phyloP scores from a whole-genome alignment of 352 stramenopile genomes.

The Blastocystis sp. region DNA sequence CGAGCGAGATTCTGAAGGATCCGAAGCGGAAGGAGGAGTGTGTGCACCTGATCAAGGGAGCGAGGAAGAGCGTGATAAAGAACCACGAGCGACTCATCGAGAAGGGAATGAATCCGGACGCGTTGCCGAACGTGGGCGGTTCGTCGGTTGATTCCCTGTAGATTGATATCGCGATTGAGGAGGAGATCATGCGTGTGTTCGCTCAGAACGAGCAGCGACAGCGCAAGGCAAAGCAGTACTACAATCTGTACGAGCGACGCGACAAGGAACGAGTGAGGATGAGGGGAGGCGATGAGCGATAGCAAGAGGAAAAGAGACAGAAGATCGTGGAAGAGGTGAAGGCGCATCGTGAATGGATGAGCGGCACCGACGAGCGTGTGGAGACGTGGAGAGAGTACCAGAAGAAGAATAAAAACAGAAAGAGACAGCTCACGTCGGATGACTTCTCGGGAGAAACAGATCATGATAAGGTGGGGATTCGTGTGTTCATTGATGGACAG shows the following conservation, averaged over 20 bases:
- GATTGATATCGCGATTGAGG: conserved; percentile 48
- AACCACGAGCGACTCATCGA: conserved; percentile 69
- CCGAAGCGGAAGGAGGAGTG: conserved; percentile 71
- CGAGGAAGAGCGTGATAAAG: conserved; percentile 67
- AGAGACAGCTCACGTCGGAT: not conserved
- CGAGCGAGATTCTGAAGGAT: conserved; percentile 59
- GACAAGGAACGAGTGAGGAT: conserved; percentile 26
- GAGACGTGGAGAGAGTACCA: conserved; percentile 53
- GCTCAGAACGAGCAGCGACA: conserved; percentile 49
- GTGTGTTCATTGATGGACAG: not conserved
- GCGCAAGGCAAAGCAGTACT: conserved; percentile 41
- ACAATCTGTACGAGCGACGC: conserved; percentile 25
- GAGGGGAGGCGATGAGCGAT: not conserved
- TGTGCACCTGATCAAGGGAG: conserved; percentile 71
- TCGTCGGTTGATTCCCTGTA: not conserved
- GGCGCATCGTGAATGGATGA: conserved; percentile 49
- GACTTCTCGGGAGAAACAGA: conserved; percentile 33
- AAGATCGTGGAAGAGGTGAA: conserved; percentile 51
- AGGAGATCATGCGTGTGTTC: conserved; percentile 55
- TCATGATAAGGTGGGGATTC: not conserved
- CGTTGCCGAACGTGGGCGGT: conserved; percentile 63
- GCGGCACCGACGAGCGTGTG: conserved; percentile 42
- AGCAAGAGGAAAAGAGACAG: conserved; percentile 33
- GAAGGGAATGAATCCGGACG: conserved; percentile 69
- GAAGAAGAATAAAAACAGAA: conserved; percentile 36